Base-by-base conservation (phyloP, 768 basidiomycete genomes). In the Amylocystis lapponica region DNA sequence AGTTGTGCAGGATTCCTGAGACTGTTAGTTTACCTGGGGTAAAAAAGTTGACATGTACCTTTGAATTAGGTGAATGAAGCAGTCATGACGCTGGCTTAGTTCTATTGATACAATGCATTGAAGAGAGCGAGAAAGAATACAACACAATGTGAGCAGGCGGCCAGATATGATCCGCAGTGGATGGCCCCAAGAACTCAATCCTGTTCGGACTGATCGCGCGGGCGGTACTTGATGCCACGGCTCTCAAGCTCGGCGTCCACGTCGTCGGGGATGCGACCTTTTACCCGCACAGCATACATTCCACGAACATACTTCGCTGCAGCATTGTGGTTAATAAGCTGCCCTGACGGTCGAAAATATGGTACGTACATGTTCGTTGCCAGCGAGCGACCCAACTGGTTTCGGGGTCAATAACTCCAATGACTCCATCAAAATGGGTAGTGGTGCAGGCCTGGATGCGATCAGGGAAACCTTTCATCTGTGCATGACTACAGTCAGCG, bases 311-410 rank as follows among this genome's bases (percentile, higher is more conserved):
- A 89, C 66, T 93, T 93, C 50, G 89, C 95, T 96, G 47, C 16
- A 53, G 27, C 21, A 27, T 29, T 50, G 38, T 19, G 19, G n/a
- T 17, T 16, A 21, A 13, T 12, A 20, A 37, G 13, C 23, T 37
- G 36, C 36, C 19, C 13, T 25, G 11, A 9, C 17, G 17, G 6
- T 7, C 7, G 16, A 7, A 43, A 16, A 39, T 21, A 47, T 19
- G 19, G 23, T 25, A 74, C 84, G 49, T 53, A 94, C 95, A 80
- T 52, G 86, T 91, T 60, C 95, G 69, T 64, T 99, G 94, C 93
- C 94, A 99, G 52, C 87, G 78, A 6, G 89, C 88, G 5, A 98
- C 93, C 96, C 96, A 99, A 60, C 89, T 92, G 36, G 75, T 74
- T 53, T 88, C 82, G 2, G 94, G 85, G 55, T 88, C 79, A 33